Evolutionary conservation across 192 early-diverging fungal genomes (phyloP).

Genomic region (Fimicolochytrium jonesii): DNA sequence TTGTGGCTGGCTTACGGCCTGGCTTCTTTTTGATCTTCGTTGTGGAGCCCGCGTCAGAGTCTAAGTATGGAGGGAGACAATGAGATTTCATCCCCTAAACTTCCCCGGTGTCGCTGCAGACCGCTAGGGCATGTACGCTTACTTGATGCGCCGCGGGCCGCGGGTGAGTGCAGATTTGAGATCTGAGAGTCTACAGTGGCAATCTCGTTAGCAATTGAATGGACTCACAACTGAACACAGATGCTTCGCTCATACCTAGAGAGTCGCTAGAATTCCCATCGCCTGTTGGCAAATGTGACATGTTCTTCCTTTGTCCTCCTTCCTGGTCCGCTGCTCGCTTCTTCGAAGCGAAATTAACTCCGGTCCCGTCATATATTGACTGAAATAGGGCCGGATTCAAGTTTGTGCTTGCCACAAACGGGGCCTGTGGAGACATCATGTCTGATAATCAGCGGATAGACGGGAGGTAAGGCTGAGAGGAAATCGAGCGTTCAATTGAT

Average conservation of each 20-base stretch:
- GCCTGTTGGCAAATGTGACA: constrained; percentile 1
- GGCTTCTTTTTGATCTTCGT: constrained; percentile 32
- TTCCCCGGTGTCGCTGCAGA: not conserved
- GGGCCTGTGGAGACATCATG: not conserved
- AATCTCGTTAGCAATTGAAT: not conserved
- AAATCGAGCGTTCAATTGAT: too few species aligned
- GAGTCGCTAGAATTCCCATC: not conserved
- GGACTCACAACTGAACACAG: not conserved
- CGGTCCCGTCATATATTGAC: not conserved
- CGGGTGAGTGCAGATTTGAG: not conserved
- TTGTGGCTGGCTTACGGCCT: constrained; percentile 37
- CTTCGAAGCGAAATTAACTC: not conserved
- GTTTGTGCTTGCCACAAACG: constrained; percentile 1
- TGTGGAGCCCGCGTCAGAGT: not conserved
- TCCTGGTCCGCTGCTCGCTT: constrained; percentile 4
- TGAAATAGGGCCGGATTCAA: not conserved
- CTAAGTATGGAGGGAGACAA: not conserved
- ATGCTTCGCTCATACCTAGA: not conserved
- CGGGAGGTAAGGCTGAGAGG: too few species aligned
- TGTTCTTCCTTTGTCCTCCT: constrained; percentile 18
- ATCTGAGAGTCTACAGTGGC: not conserved
- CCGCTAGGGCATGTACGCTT: not conserved
- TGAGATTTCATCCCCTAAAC: not conserved
- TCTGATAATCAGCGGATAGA: too few species aligned
- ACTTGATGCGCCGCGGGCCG: not conserved